Conservation (phyloP, 306 rosid species). For the Acacia crassicarpa region DNA sequence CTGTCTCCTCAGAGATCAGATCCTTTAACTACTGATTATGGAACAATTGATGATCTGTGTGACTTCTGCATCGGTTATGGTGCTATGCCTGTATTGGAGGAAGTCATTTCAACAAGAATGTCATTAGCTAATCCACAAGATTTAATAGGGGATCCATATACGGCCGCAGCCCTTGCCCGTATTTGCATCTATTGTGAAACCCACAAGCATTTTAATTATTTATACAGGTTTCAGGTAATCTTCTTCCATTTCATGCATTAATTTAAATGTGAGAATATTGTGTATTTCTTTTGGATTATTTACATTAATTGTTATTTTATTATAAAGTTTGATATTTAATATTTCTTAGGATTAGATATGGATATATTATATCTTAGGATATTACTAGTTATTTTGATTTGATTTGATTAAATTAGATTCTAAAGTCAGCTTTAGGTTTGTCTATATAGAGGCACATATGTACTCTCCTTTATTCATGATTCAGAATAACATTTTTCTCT, state of each 20-base stretch:
- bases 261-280: neutral
- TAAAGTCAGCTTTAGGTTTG: too few species aligned
- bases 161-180: constrained; percentile 72
- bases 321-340: too few species aligned
- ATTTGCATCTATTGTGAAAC: constrained; percentile 86
- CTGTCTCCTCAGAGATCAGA: constrained; percentile 91
- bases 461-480: too few species aligned
- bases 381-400: too few species aligned
- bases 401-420: too few species aligned
- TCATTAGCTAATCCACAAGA: constrained; percentile 57
- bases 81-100: constrained; percentile 85
- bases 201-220: constrained; percentile 84
- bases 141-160: constrained; percentile 60
- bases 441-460: too few species aligned
- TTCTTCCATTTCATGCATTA: constrained; percentile 1
- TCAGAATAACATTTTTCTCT: too few species aligned
- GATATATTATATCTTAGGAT: too few species aligned
- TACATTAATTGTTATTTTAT: too few species aligned
- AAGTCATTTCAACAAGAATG: constrained; percentile 80
- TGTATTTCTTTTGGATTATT: too few species aligned
- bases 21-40: constrained; percentile 83
- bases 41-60: constrained; percentile 87
- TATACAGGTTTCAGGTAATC: constrained; percentile 87
- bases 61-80: constrained; percentile 86
- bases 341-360: too few species aligned